A percentile compares a stretch with the other conserved stretches of the same genome.
Evolutionary conservation across 306 rosid genomes (phyloP).

Genomic region (Lathyrus sativus): DNA sequence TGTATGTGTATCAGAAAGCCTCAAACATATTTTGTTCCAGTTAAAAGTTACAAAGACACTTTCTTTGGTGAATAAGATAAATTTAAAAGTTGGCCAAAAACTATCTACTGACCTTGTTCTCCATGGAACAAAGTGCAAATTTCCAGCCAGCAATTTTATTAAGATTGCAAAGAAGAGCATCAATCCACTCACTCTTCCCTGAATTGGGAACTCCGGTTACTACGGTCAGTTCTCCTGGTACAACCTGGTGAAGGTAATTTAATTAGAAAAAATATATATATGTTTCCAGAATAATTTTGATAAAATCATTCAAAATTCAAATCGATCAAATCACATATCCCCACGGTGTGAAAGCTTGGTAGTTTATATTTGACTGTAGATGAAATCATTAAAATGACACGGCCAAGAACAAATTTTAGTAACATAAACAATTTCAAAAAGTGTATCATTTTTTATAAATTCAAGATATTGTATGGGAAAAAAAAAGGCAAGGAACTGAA

Average conservation of each 20-base stretch:
- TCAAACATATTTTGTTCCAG: slow-evolving; percentile 2
- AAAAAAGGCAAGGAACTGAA: not conserved
- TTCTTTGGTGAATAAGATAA: slow-evolving; percentile 3
- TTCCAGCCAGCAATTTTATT: slow-evolving; percentile 70
- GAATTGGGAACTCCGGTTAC: slow-evolving; percentile 97
- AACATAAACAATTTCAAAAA: not conserved
- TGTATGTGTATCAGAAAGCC: not conserved
- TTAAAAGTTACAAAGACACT: slow-evolving; percentile 16
- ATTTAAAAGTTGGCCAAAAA: slow-evolving; percentile 30
- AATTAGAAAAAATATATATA: slow-evolving; percentile 8
- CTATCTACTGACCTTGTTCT: slow-evolving; percentile 71
- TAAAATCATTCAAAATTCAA: slow-evolving; percentile 3
- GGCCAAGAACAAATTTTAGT: not conserved
- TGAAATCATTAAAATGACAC: slow-evolving; percentile 15
- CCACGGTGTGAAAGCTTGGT: slow-evolving; percentile 1
- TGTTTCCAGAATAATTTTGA: slow-evolving; percentile 10
- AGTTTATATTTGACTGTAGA: not conserved
- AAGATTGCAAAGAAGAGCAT: slow-evolving; percentile 94
- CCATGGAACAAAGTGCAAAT: slow-evolving; percentile 95
- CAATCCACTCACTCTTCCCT: slow-evolving; percentile 99
- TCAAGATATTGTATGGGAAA: not conserved
- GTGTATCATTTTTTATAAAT: not conserved
- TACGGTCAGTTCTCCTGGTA: slow-evolving; percentile 91
- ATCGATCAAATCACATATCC: slow-evolving; percentile 19
- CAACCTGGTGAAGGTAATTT: slow-evolving; percentile 60